Conservation (phyloP, 163 green algal genomes). For the Prototheca stagnorum region DNA sequence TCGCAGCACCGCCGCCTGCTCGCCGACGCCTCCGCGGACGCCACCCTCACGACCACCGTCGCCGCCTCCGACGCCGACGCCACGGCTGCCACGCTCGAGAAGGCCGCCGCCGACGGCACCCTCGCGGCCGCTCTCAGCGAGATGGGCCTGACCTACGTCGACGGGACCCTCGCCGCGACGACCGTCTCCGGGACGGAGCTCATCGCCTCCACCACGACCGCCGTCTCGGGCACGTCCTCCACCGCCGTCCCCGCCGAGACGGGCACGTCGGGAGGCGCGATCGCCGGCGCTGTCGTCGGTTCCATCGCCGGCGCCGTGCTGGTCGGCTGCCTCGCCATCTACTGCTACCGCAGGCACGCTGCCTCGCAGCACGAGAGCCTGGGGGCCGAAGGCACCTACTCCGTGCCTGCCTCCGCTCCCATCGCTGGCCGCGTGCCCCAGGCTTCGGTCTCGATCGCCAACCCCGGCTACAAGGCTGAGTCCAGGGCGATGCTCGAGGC, state of each 20-base stretch:
- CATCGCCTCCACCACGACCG: not conserved
- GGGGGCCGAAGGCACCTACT: no score
- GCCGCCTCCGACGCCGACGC: constrained; percentile 1
- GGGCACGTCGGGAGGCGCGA: no score
- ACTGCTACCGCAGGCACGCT: not conserved
- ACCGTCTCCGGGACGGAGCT: not conserved
- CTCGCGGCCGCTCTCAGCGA: constrained; percentile 1
- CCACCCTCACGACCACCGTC: not conserved
- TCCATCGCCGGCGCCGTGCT: constrained; percentile 1
- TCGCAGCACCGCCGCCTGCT: not conserved
- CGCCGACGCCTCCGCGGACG: not conserved
- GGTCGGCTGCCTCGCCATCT: not conserved
- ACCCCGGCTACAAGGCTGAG: no score
- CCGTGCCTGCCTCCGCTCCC: no score
- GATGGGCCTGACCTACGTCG: constrained; percentile 9
- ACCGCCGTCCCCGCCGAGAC: no score
- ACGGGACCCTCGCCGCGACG: no score
- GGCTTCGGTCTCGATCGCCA: no score
- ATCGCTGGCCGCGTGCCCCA: no score
- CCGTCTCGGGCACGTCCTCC: no score
- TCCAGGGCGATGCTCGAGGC: no score
- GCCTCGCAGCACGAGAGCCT: no score
- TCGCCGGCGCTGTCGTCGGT: constrained; percentile 13
- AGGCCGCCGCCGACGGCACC: constrained; percentile 1
- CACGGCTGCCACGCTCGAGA: not conserved